Conservation (phyloP, 148 eudicot genomes). For the Chenopodium berlandieri region DNA sequence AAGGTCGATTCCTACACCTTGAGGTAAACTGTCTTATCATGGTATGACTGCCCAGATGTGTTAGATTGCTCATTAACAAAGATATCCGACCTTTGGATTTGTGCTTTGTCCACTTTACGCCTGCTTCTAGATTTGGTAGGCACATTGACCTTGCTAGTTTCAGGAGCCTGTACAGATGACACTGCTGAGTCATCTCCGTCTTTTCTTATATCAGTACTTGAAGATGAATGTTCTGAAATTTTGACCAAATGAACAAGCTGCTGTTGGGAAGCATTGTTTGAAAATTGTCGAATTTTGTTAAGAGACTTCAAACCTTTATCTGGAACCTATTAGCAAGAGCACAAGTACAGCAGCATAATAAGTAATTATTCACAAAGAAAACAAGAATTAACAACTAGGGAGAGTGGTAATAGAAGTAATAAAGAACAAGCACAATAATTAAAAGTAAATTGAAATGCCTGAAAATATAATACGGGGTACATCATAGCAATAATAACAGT, state of each 20-base stretch:
- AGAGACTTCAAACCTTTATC: conserved; percentile 47
- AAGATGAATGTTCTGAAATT: conserved; percentile 61
- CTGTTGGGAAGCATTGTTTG: conserved; percentile 51
- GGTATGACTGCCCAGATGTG: conserved; percentile 31
- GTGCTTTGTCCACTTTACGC: conserved; percentile 64
- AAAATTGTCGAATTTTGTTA: conserved; percentile 47
- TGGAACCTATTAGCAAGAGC: conserved; percentile 39
- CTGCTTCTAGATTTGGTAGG: conserved; percentile 64
- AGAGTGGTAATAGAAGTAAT: not conserved
- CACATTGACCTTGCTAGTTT: conserved; percentile 37
- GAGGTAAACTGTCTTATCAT: conserved; percentile 35
- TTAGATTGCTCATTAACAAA: conserved; percentile 38
- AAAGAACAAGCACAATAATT: not conserved
- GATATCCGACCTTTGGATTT: conserved; percentile 36
- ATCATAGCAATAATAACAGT: too few relatives aligned
- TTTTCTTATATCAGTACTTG: conserved; percentile 59
- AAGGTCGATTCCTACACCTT: conserved; percentile 43
- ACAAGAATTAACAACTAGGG: not conserved
- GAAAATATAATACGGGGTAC: not conserved
- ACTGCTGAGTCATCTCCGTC: conserved; percentile 70
- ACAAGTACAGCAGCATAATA: conserved; percentile 9
- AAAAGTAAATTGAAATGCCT: not conserved
- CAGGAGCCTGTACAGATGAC: conserved; percentile 49
- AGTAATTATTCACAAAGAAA: not conserved
- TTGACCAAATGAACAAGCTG: conserved; percentile 46